Evolutionary conservation across 805 yeast genomes (phyloP).

Genomic region (Metschnikowia reukaufii): DNA sequence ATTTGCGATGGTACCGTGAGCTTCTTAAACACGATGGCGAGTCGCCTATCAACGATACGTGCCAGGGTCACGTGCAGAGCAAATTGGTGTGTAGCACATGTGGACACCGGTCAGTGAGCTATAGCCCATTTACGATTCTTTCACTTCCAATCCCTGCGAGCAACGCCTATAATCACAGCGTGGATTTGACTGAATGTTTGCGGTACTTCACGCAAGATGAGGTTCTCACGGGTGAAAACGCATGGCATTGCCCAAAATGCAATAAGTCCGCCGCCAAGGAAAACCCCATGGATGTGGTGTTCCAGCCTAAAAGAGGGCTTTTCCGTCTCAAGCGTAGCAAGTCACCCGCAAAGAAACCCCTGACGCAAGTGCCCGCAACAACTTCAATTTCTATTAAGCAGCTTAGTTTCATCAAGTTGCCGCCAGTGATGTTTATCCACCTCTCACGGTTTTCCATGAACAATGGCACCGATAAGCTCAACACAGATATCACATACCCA

Average conservation of each 20-base stretch:
- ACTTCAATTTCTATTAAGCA: conserved; percentile 22
- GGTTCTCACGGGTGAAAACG: conserved; percentile 68
- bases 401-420: conserved; percentile 35
- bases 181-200: conserved; percentile 62
- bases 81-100: conserved; percentile 64
- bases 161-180: conserved; percentile 19
- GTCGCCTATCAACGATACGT: conserved; percentile 63
- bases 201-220: conserved; percentile 63
- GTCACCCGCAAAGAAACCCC: conserved; percentile 31
- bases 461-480: conserved; percentile 52
- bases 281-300: conserved; percentile 29
- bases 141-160: conserved; percentile 58
- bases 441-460: conserved; percentile 46
- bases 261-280: conserved; percentile 24
- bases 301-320: conserved; percentile 36
- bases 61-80: conserved; percentile 74
- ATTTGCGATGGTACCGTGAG: conserved; percentile 59
- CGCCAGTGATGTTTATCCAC: conserved; percentile 41
- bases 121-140: conserved; percentile 59
- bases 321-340: conserved; percentile 36
- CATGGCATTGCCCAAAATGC: conserved; percentile 85
- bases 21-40: conserved; percentile 56
- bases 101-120: conserved; percentile 58
- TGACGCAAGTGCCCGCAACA: conserved; percentile 5
- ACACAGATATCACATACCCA: conserved; percentile 56